Evolutionary conservation across 2,329 filamentous ascomycete genomes (phyloP), one percentile per base, ranked within the genome.

Genomic region (Albifimbria verrucaria): DNA sequence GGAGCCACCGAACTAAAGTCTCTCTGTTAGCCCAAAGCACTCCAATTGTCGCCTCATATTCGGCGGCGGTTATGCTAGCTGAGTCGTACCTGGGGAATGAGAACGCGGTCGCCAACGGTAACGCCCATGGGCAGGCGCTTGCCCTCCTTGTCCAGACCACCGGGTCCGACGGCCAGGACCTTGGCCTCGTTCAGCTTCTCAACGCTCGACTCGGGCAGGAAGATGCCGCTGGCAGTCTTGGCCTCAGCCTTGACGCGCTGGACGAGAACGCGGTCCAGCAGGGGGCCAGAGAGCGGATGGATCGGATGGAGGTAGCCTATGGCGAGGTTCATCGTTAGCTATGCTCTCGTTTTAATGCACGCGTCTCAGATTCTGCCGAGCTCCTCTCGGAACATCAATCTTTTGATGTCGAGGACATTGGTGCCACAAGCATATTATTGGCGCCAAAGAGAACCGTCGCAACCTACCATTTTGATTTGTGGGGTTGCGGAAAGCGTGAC

Each of bases 161-260:
- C 94, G 53, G 94, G 94, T 51, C 94, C 94, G 59, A 99, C 93
- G 58, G 94, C 94, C 56, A 99, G 80, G 52, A 99, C 94, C 77
- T 91, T 92, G 67, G 90, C 94, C 82, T 97, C 93, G 77, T 97
- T 97, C 72, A 97, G 85, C 76, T 99, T 94, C 85, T 99, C 96
- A 70, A 97, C 91, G 68, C 88, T 90, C 57, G 88, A 92, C 81
- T 99, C 94, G 64, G 94, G 94, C 61, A 99, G 89, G 83, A 95
- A 97, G 82, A 99, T 96, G 68, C 94, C 94, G 68, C 87, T 87
- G 65, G 94, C 92, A 48, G 94, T 99, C 84, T 97, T 97, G 71
- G 92, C 76, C 78, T 97, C 93, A 68, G 93, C 90, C 82, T 97
- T 97, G 79, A 97, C 78, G 77, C 94, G 91, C 86, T 99, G 94